Evolutionary conservation across 768 basidiomycete genomes (phyloP), one percentile per base, ranked within the genome.

Genomic region (Hericium erinaceus): DNA sequence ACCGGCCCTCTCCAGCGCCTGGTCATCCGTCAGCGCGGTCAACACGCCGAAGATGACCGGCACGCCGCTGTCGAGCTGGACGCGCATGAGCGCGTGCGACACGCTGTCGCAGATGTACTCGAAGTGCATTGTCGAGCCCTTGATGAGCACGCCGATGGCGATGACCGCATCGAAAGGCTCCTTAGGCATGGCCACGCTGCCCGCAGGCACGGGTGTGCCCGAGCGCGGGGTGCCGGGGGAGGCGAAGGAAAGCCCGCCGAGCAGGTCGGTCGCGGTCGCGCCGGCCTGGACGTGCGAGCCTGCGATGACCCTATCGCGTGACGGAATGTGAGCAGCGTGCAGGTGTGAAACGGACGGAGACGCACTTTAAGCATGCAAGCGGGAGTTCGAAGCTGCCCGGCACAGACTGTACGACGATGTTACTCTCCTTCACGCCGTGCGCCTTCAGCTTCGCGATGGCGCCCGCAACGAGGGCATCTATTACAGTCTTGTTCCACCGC

Each of bases 91-190:
- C 48, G 86, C 94, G 65, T 98, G 89, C 44, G 92, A 85, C 58
- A 98, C 95, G 60, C 85, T 83, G 66, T 98, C 93, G 71, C 82
- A 90, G 71, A 98, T 99, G 79, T 99, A 99, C 71, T 99, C 97
- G 71, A 98, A 99, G 75, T 99, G 97, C 93, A 97, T 97, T 16
- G 97, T 98, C 1, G 84, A 78, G 54, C 97, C 95, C 70, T 99
- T 99, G 78, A 99, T 97, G 69, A 99, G 85, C 39, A 95, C 93
- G 13, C 97, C 97, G 67, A 98, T 92, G 55, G 97, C 94, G 69
- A 99, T 95, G 62, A 97, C 85, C 13, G 94, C 97, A 69, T 95
- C 88, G 64, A 98, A 98, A 0, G 95, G 87, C 56, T 79, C 77
- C 15, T 67, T 72, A 44, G 80, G 78, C 40, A 78, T 73, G 4